Base-by-base conservation (phyloP, 208 protist genomes). In the Herpetomonas muscarum region DNA sequence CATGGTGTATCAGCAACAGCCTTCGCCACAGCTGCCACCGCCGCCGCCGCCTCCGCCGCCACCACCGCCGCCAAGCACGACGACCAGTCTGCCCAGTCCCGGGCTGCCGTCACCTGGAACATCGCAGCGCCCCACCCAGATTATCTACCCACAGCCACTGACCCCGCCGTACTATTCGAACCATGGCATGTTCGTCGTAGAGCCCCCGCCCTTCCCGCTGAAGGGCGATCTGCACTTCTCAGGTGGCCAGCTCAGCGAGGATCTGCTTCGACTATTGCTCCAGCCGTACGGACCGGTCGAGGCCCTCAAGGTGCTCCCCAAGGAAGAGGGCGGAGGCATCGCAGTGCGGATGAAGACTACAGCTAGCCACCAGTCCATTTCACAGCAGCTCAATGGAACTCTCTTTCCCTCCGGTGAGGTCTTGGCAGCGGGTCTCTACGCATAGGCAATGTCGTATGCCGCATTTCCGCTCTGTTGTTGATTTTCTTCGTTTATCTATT, bases 201-300 rank as follows among this genome's bases (percentile, higher is more conserved):
- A 55, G 42, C 58, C 55, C 4, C 55, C 50, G 9, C 64, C 70
- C 42, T 64, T 83, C 42, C 88, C 68, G 7, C 67, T 74, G 36
- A 81, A 76, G 44, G 88, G 88, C 1, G 88, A 94, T 61, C 60
- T 94, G 7, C 72, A 79, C 60, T 76, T 94, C 21, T 76, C 76
- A 32, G 79, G 80, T 1, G 71, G 70, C 0, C 55, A 70, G 19
- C 45, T 90, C 22, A 80, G 73, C 6, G 85, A 90, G 28, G 68
- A 83, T 4, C 32, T 86, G 41, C 50, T 92, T 22, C 51, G 67
- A 2, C 61, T 81, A 37, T 55, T 94, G 1, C 52, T 91, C 25
- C 83, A 92, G 34, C 70, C 70, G 10, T 94, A 76, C 71, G 84
- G 84, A 9, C 46, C 55, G 17, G 63, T 94, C 10, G 77, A 85